Evolutionary conservation across 306 rosid genomes (phyloP).

Genomic region (Prunus mira): DNA sequence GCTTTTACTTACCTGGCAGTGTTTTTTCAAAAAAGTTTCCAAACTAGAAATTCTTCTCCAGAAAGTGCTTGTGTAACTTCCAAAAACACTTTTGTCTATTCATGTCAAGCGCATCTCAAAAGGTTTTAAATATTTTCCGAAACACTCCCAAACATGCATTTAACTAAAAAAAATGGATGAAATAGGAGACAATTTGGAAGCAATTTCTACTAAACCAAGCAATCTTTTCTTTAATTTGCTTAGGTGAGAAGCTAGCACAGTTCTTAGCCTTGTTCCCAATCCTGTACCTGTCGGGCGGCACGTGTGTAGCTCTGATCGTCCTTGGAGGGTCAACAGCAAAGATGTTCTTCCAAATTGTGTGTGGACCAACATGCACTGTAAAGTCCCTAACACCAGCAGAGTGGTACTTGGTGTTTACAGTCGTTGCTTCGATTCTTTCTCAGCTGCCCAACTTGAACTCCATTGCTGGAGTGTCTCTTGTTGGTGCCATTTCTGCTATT

Average conservation of each 20-base stretch:
- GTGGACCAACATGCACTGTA: constrained; percentile 29
- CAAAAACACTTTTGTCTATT: not conserved
- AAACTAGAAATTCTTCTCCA: not conserved
- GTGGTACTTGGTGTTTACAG: constrained; percentile 51
- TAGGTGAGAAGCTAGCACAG: constrained; percentile 31
- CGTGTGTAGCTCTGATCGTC: constrained; percentile 33
- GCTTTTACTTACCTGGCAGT: not conserved
- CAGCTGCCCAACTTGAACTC: constrained; percentile 54
- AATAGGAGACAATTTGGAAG: not conserved
- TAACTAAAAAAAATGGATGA: too few relatives aligned
- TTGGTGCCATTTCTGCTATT: constrained; percentile 42
- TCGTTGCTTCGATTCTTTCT: constrained; percentile 30
- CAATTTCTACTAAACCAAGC: not conserved
- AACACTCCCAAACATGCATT: not conserved
- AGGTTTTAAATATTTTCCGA: not conserved
- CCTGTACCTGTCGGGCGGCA: constrained; percentile 38
- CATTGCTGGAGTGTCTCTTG: constrained; percentile 39
- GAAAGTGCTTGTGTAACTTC: not conserved
- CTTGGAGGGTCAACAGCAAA: constrained; percentile 44
- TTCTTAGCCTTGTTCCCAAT: constrained; percentile 31
- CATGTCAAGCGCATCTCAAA: not conserved
- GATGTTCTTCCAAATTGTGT: constrained; percentile 34
- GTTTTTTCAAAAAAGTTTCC: not conserved
- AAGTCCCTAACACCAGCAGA: constrained; percentile 36
- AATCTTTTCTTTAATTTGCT: not conserved